Evolutionary conservation across 306 rosid species (phyloP).

Genomic region (Inga oerstediana): DNA sequence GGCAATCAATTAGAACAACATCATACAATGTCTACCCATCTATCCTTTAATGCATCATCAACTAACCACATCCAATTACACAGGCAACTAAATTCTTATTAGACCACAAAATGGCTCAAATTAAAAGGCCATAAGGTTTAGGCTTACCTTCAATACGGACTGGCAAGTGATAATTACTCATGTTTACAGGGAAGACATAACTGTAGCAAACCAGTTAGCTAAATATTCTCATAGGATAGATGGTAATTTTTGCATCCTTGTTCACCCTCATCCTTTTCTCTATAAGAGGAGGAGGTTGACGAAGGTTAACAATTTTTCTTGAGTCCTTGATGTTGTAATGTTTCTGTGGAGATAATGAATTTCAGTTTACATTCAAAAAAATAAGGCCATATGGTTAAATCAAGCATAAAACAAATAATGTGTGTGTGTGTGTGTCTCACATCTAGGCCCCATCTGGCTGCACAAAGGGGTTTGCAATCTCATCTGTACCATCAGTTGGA

Average conservation of each 20-base stretch:
- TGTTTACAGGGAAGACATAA: no score
- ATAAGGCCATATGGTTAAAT: neutral
- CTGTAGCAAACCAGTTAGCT: no score
- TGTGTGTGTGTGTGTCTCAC: neutral
- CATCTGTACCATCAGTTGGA: constrained; percentile 97
- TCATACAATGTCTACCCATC: neutral
- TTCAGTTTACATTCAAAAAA: no score
- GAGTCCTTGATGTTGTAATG: no score
- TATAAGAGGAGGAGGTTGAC: no score
- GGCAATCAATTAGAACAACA: constrained; percentile 10
- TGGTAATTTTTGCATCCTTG: no score
- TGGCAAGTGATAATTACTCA: no score
- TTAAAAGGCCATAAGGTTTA: constrained; percentile 3
- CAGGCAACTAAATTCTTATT: constrained; percentile 14
- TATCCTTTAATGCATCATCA: neutral
- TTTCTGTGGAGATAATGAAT: no score
- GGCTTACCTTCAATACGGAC: no score
- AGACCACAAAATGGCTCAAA: constrained; percentile 18
- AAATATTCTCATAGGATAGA: no score
- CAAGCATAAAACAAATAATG: constrained; percentile 16
- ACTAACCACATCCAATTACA: neutral
- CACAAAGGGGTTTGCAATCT: constrained; percentile 92
- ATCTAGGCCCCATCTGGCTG: constrained; percentile 82
- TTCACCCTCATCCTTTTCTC: no score
- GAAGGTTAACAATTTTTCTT: no score